Evolutionary conservation across 768 basidiomycete genomes (phyloP).

Genomic region (Boletus insuetus): DNA sequence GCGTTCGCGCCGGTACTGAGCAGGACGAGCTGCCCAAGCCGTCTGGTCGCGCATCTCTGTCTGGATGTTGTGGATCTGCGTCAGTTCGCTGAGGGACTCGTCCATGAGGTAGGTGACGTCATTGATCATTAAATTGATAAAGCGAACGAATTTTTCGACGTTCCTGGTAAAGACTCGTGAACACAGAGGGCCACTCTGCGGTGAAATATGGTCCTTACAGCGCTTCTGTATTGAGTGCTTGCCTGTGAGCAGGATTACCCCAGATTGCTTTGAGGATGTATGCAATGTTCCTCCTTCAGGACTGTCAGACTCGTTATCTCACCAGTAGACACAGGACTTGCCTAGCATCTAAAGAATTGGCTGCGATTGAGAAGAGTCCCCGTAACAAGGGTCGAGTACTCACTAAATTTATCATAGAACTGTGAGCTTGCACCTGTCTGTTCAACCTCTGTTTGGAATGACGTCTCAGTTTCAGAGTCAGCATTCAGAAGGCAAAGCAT

Average conservation of each 20-base stretch:
- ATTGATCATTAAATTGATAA: slow-evolving; percentile 98
- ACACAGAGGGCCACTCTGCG: background rate
- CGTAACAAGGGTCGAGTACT: slow-evolving; percentile 29
- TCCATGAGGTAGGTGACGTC: slow-evolving; percentile 98
- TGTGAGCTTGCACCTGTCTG: slow-evolving; percentile 96
- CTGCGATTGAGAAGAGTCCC: slow-evolving; percentile 7
- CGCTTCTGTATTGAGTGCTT: slow-evolving; percentile 79
- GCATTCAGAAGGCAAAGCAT: background rate
- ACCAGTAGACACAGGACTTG: slow-evolving; percentile 17
- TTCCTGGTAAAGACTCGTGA: slow-evolving; percentile 46
- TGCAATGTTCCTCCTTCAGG: slow-evolving; percentile 76
- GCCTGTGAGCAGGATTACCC: slow-evolving; percentile 85
- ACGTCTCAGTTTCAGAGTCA: background rate
- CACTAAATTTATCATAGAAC: slow-evolving; percentile 98
- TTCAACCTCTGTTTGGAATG: slow-evolving; percentile 74
- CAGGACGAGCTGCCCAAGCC: slow-evolving; percentile 64
- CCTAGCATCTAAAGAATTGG: slow-evolving; percentile 48
- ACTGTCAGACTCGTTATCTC: slow-evolving; percentile 11
- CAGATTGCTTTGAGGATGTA: slow-evolving; percentile 87
- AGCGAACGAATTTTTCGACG: slow-evolving; percentile 91
- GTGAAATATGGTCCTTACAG: slow-evolving; percentile 43
- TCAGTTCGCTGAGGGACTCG: slow-evolving; percentile 86
- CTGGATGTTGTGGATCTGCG: slow-evolving; percentile 86
- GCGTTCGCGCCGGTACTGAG: slow-evolving; percentile 79
- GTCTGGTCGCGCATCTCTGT: slow-evolving; percentile 75